Conservation (phyloP, 169 alveolate species). For the Cryptosporidium muris region DNA sequence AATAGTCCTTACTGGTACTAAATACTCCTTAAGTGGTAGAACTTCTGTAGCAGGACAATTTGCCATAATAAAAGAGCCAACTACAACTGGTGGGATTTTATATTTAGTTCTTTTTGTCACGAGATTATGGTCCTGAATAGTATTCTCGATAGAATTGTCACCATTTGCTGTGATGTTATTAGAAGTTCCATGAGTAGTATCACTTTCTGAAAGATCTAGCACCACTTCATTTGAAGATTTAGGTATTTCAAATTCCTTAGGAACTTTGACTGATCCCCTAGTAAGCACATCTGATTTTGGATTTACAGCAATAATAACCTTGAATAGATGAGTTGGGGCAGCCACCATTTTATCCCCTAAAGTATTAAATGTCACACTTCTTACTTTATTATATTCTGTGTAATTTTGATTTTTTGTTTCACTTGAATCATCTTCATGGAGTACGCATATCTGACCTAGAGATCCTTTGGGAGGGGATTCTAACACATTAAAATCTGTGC, state of each 20-base stretch:
- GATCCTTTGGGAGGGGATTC: constrained; percentile 50
- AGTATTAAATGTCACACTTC: constrained; percentile 37
- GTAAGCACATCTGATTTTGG: constrained; percentile 12
- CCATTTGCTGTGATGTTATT: background rate
- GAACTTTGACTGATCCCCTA: background rate
- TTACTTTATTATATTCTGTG: background rate
- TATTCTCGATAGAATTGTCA: background rate
- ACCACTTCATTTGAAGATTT: too few relatives aligned
- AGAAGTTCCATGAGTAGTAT: too few relatives aligned
- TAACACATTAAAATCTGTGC: background rate
- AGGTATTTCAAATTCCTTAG: too few relatives aligned
- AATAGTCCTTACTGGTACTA: constrained; percentile 69
- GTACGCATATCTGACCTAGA: constrained; percentile 54
- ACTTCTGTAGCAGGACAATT: constrained; percentile 46
- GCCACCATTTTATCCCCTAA: constrained; percentile 70
- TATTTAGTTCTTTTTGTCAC: background rate
- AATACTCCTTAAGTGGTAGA: constrained; percentile 16
- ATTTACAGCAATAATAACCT: constrained; percentile 48
- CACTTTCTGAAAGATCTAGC: background rate
- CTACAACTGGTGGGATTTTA: constrained; percentile 43
- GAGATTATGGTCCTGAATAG: too few relatives aligned
- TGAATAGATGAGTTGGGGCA: constrained; percentile 70
- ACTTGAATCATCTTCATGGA: constrained; percentile 21
- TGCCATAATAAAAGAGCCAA: constrained; percentile 63
- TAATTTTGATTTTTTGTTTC: background rate